Evolutionary conservation across 768 basidiomycete genomes (phyloP).

Genomic region (Boletus eberwhitei): DNA sequence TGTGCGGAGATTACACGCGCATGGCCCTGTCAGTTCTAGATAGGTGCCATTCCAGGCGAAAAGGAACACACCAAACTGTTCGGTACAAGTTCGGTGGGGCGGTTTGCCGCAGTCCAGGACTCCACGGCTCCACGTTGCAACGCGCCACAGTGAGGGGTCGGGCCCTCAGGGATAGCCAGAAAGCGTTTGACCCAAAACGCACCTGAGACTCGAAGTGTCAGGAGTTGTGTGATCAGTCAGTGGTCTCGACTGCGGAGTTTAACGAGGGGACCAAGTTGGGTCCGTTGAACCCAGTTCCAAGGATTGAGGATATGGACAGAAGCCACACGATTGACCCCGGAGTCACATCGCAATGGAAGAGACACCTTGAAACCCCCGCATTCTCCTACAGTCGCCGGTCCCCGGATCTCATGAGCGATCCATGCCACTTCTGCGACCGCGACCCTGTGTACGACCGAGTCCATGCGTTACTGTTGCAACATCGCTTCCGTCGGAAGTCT

Average conservation of each 20-base stretch:
- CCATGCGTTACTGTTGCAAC: neutral
- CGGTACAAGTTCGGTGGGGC: neutral
- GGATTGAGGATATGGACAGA: neutral
- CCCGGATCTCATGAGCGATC: slow-evolving; percentile 1
- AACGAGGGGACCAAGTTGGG: neutral
- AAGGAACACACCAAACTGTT: slow-evolving; percentile 2
- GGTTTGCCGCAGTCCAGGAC: neutral
- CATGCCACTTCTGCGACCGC: neutral
- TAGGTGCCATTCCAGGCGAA: slow-evolving; percentile 3
- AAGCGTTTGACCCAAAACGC: neutral
- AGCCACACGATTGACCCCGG: neutral
- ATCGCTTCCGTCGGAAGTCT: slow-evolving; percentile 6
- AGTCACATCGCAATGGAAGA: neutral
- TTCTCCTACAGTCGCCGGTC: slow-evolving; percentile 15
- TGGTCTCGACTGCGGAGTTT: neutral
- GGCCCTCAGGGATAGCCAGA: neutral
- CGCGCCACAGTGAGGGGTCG: neutral
- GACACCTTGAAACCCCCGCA: neutral
- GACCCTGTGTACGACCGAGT: neutral
- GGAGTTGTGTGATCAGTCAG: neutral
- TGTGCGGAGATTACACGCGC: slow-evolving; percentile 22
- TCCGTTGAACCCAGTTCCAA: neutral
- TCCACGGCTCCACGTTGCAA: slow-evolving; percentile 9
- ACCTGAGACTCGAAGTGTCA: neutral
- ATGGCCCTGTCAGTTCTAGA: slow-evolving; percentile 15